Percentiles rank a stretch among this genome's conserved stretches.
Evolutionary conservation across 1,139 yeast species (phyloP).

Genomic region (Arxiozyma slooffiae): DNA sequence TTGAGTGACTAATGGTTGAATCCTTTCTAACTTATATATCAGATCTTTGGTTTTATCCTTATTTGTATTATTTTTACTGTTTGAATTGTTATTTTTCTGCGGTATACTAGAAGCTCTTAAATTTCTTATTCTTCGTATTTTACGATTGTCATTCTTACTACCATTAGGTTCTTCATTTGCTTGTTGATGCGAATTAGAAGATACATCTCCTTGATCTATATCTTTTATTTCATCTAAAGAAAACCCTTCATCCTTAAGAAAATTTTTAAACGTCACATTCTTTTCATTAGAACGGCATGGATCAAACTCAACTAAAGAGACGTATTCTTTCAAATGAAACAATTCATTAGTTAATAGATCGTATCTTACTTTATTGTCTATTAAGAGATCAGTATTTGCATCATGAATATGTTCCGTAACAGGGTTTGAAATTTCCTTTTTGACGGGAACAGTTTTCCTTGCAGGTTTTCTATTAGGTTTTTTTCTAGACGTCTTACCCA

Average conservation of each 20-base stretch:
- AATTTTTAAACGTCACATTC: constrained; percentile 25
- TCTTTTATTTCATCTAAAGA: constrained; percentile 7
- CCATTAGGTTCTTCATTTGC: neutral
- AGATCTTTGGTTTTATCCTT: neutral
- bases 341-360: constrained; percentile 35
- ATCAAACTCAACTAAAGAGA: constrained; percentile 33
- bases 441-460: neutral
- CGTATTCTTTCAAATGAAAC: constrained; percentile 37
- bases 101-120: constrained; percentile 12
- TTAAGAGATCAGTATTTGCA: neutral
- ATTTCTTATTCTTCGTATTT: constrained; percentile 23
- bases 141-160: constrained; percentile 2
- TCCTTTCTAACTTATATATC: constrained; percentile 1
- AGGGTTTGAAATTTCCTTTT: neutral
- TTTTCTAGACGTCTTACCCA: too few species aligned
- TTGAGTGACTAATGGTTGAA: constrained; percentile 6
- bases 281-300: constrained; percentile 24
- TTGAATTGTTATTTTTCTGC: neutral
- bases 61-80: neutral
- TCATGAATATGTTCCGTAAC: too few species aligned
- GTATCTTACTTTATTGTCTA: constrained; percentile 22
- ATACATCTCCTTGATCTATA: neutral
- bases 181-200: neutral
- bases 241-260: constrained; percentile 19
- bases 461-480: constrained; percentile 1